Evolutionary conservation across 345 rosid genomes (phyloP), one percentile per base, ranked within the genome.

Genomic region (Lagerstroemia speciosa): DNA sequence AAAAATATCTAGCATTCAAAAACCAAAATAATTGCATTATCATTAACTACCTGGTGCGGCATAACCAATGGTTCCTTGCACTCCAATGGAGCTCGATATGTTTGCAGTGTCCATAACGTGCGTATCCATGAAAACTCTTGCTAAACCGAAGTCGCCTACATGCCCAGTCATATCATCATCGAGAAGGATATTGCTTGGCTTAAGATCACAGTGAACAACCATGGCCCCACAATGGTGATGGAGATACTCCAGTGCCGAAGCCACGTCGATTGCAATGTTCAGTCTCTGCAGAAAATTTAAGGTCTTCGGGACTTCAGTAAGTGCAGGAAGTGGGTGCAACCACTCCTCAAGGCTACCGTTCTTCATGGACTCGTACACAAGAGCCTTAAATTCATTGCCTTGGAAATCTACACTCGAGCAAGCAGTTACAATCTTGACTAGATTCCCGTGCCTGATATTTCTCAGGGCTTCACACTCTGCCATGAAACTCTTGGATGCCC

Each of bases 171-270:
- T 67, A 11, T 67, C 31, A 14, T 31, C 37, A 27, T 75, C 74
- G 0, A 75, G 26, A 6, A 75, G 75, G 52, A 75, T 26, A 45
- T 75, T 75, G 32, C 72, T 63, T 0, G 75, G 72, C 64, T 75
- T 71, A 2, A 75, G 79, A 46, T 79, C 79, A 73, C 79, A 70
- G 30, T 72, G 82, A 20, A 72, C 53, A 0, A 79, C 69, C 1
- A 68, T 40, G 1, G 68, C 68, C 3, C 64, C 63, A 14, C 75
- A 64, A 3, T 66, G 40, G 30, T 65, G 66, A 43, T 74, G 80
- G 3, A 79, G 70, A 69, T 74, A 74, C 32, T 76, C 74, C 22
- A 74, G 1, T 2, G 64, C 67, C 1, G 65, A 38, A 19, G 70
- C 75, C 27, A 79, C 53, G 10, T 79, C 76, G 0, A 75, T 62